Evolutionary conservation across 2,329 filamentous ascomycete species (phyloP), one percentile per base, ranked within the genome.

Genomic region (Geosmithia flava): DNA sequence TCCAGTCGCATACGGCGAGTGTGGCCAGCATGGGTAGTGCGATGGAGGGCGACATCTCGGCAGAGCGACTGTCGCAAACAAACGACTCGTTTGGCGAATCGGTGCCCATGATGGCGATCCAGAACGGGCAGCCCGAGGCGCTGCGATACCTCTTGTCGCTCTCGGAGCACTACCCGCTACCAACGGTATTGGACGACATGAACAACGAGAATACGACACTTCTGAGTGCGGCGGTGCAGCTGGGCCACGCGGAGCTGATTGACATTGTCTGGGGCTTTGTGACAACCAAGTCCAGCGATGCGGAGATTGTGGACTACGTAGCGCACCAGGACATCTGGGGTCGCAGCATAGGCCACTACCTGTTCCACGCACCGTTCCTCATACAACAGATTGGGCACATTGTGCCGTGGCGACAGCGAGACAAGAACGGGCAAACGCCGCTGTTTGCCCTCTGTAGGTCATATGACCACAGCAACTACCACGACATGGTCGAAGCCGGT

Each of bases 341-440:
- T 20, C 82, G 93, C 55, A 95, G 89, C 52, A 78, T 87, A 47
- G 93, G 85, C n/a, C 93, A 98, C 64, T 98, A 98, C 62, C 74
- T 98, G 16, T 98, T 98, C 68, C 86, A 95, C 59, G 83, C 87
- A 8, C 93, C 93, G 2, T 74, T 78, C 47, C 71, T 98, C 19
- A 93, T 98, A 54, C 69, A 72, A 43, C 75, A 77, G 48, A 83
- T 97, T 51, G 90, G 89, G 2, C 74, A 76, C 51, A 67, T 91
- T 54, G 71, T 98, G 47, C 86, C 88, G 8, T 98, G 93, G 93
- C 78, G 81, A 50, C 80, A 94, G 63, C 88, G 84, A 55, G 93
- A 98, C 64, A 94, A 89, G 62, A 96, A 97, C 59, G 93, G 93
- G 0, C 93, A 97, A 65, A 98, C 94, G n/a, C 94, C 93, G 2